These are phyloP conservation scores for Rutstroemia sydowiana DNA, from an alignment of 2,329 filamentous ascomycete genomes.

Conservation along the genomic window DNA sequence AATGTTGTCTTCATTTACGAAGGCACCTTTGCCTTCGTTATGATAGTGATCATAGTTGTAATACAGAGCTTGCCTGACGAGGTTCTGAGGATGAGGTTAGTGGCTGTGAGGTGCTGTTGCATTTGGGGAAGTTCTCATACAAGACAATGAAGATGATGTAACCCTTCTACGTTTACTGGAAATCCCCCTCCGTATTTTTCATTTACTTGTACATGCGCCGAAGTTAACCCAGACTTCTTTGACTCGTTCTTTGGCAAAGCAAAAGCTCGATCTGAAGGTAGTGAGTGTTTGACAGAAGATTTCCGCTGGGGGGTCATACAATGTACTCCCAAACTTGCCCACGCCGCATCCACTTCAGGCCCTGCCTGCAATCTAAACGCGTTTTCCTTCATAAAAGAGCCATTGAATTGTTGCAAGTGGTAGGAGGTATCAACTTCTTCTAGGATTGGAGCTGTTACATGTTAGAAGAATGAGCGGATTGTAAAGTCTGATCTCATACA, in stretches of 20 bases:
- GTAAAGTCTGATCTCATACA: conserved; percentile 6
- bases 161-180: conserved; percentile 39
- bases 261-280: conserved; percentile 27
- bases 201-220: conserved; percentile 44
- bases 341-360: conserved; percentile 46
- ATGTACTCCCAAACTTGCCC: conserved; percentile 42
- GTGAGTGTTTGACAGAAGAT: neutral
- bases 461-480: conserved; percentile 5
- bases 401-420: conserved; percentile 40
- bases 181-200: conserved; percentile 45
- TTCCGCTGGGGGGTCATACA: conserved; percentile 31
- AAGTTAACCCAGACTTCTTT: conserved; percentile 35
- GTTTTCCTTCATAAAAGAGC: conserved; percentile 44
- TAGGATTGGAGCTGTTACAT: conserved; percentile 27
- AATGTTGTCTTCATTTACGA: conserved; percentile 42
- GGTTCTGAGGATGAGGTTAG: conserved; percentile 30
- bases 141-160: conserved; percentile 45
- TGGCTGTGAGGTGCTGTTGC: neutral
- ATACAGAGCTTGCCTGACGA: conserved; percentile 43
- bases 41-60: conserved; percentile 48
- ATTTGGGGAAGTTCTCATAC: neutral
- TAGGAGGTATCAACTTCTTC: conserved; percentile 37
- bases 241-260: conserved; percentile 36
- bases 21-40: conserved; percentile 37
- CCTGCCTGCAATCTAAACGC: conserved; percentile 40